These are phyloP conservation scores for Erodium moschatum DNA, from an alignment of 441 rosid genomes.

Conservation along the genomic window DNA sequence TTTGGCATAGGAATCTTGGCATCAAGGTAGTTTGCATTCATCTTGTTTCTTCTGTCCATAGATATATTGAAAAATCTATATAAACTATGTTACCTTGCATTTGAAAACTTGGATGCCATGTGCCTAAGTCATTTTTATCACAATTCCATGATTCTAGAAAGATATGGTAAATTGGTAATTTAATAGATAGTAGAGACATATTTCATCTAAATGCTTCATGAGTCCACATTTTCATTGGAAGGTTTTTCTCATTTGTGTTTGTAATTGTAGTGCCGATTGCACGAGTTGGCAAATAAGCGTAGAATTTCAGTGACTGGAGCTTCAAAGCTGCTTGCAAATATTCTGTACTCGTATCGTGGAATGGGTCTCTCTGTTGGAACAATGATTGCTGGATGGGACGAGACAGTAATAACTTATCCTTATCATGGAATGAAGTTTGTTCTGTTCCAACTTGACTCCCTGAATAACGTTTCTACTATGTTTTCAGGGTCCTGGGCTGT, in stretches of 20 bases:
- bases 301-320: slow-evolving; percentile 98
- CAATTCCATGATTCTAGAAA: background rate
- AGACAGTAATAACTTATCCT: slow-evolving; percentile 45
- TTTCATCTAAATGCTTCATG: background rate
- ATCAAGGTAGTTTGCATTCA: slow-evolving; percentile 49
- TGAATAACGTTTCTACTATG: background rate
- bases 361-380: slow-evolving; percentile 98
- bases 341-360: slow-evolving; percentile 89
- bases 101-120: background rate
- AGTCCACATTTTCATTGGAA: background rate
- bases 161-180: no score
- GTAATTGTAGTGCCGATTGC: slow-evolving; percentile 69
- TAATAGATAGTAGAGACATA: background rate
- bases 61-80: background rate
- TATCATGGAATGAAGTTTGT: background rate
- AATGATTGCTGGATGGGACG: slow-evolving; percentile 99
- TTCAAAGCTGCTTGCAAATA: slow-evolving; percentile 91
- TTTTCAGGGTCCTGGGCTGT: slow-evolving; percentile 82
- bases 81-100: background rate
- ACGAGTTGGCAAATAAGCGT: slow-evolving; percentile 93
- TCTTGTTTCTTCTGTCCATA: background rate
- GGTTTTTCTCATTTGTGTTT: background rate
- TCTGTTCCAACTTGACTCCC: background rate
- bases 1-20: slow-evolving; percentile 91
- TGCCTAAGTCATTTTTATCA: background rate